Evolutionary conservation across 176 grass and related monocot species (phyloP).

Genomic region (Triticum turgidum): DNA sequence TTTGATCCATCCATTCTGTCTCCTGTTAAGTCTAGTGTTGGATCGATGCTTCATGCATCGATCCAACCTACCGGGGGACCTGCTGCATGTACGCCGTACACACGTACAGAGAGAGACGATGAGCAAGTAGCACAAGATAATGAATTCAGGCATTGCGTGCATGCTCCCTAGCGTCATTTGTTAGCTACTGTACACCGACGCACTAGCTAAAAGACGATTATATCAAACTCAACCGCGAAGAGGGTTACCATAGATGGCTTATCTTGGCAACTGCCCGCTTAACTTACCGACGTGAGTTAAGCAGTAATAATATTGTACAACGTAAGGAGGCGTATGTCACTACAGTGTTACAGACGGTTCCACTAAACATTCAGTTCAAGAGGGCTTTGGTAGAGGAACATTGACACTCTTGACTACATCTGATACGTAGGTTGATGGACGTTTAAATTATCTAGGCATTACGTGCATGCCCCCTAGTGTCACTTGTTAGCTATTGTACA

Average conservation of each 20-base stretch:
- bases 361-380: too few relatives aligned
- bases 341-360: too few relatives aligned
- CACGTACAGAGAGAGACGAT: neutral
- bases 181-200: neutral
- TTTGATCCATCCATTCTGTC: conserved; percentile 23
- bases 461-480: neutral
- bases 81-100: neutral
- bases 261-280: neutral
- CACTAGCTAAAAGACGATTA: neutral
- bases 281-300: neutral
- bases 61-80: neutral
- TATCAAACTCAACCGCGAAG: neutral
- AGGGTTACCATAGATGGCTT: neutral
- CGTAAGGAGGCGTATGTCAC: too few relatives aligned
- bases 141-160: neutral
- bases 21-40: neutral
- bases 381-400: too few relatives aligned
- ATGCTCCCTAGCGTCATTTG: neutral
- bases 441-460: neutral
- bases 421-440: too few relatives aligned
- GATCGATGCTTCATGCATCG: neutral
- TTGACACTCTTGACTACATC: too few relatives aligned
- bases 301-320: too few relatives aligned
- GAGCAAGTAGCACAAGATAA: neutral
- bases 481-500: too few relatives aligned